A percentile compares a stretch with the other conserved stretches of the same genome.
These are phyloP conservation scores for Eucalyptus regnans DNA, from an alignment of 345 rosid genomes.

Conservation along the genomic window DNA sequence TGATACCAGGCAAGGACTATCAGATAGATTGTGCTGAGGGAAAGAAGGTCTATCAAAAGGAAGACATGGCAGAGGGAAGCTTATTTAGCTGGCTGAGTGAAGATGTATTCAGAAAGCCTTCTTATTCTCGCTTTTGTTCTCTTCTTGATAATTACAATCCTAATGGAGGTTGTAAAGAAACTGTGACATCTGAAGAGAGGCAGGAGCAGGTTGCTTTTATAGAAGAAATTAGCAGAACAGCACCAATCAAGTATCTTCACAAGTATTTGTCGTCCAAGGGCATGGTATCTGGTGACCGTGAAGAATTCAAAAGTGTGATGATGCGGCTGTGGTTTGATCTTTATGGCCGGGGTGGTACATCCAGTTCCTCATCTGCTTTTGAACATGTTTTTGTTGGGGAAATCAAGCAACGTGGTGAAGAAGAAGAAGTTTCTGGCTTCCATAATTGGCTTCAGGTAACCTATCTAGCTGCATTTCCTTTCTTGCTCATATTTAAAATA, in stretches of 20 bases:
- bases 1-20: conserved; percentile 74
- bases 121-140: conserved; percentile 76
- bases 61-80: conserved; percentile 72
- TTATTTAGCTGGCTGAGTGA: conserved; percentile 64
- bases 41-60: conserved; percentile 57
- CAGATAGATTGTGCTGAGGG: conserved; percentile 91
- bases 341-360: conserved; percentile 74
- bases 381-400: conserved; percentile 98
- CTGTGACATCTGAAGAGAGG: conserved; percentile 71
- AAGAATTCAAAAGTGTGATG: conserved; percentile 63
- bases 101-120: conserved; percentile 58
- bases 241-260: conserved; percentile 77
- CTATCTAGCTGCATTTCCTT: not conserved
- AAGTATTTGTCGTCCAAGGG: conserved; percentile 51
- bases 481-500: not conserved
- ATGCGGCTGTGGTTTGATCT: conserved; percentile 82
- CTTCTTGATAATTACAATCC: conserved; percentile 92
- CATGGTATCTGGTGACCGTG: conserved; percentile 45
- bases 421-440: conserved; percentile 75
- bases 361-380: conserved; percentile 83
- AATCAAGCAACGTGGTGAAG: conserved; percentile 61
- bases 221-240: conserved; percentile 90
- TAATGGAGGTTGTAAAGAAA: conserved; percentile 62
- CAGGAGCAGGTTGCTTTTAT: conserved; percentile 84
- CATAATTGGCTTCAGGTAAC: conserved; percentile 97